phyloP scores from a whole-genome alignment of 805 yeast genomes.

The Candida ulmi region DNA sequence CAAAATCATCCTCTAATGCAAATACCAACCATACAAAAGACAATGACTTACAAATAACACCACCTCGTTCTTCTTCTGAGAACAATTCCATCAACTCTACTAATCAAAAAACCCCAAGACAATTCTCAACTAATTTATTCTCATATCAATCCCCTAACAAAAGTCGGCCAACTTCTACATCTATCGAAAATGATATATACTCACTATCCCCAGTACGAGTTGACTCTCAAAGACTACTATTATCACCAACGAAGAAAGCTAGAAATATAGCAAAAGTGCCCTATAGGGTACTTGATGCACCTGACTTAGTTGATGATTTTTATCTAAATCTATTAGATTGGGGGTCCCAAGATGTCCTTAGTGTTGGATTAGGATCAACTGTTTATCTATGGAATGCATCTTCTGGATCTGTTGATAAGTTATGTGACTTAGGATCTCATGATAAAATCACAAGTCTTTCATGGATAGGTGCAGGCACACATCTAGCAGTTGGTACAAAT shows the following conservation, averaged over 20 bases:
- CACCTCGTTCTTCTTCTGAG: constrained; percentile 26
- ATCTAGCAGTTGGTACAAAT: constrained; percentile 86
- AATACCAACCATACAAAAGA: constrained; percentile 26
- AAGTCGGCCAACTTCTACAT: constrained; percentile 52
- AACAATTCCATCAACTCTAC: constrained; percentile 9
- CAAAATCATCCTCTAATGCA: constrained; percentile 27
- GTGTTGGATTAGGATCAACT: constrained; percentile 83
- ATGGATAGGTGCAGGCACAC: constrained; percentile 95
- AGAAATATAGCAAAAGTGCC: constrained; percentile 83
- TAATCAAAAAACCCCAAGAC: constrained; percentile 30
- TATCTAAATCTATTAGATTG: constrained; percentile 90
- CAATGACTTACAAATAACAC: constrained; percentile 24
- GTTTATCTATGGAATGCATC: constrained; percentile 91
- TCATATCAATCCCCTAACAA: constrained; percentile 71
- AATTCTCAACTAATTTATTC: constrained; percentile 48
- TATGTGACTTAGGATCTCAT: constrained; percentile 64
- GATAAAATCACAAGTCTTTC: constrained; percentile 78
- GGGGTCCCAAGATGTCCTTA: constrained; percentile 86
- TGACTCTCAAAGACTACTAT: constrained; percentile 72
- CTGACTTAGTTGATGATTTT: constrained; percentile 90
- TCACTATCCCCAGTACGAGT: constrained; percentile 84
- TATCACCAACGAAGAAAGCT: constrained; percentile 78
- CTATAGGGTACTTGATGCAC: constrained; percentile 91
- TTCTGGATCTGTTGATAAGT: constrained; percentile 73
- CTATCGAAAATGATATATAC: constrained; percentile 67